Evolutionary conservation across 371 early-diverging fungal genomes (phyloP), one percentile per base, ranked within the genome.

Genomic region (Mucor sp.): DNA sequence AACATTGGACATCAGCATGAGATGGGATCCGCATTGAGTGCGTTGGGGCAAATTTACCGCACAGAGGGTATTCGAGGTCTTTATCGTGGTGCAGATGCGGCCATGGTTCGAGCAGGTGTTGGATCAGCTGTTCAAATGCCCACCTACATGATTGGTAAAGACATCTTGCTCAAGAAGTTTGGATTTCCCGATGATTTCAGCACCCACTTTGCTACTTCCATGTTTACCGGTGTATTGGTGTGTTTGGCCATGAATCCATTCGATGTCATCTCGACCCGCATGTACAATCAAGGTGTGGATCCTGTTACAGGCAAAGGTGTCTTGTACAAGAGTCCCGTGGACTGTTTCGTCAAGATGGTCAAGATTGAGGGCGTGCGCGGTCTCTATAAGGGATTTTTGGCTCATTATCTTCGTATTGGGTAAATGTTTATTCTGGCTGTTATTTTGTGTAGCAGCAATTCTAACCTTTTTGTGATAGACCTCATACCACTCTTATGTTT

Each of bases 171-270:
- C 48, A 72, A 74, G 25, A 82, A 85, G 41, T 89, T 85, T 62
- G 88, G 87, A 11, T 76, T 85, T n/a, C 78, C 82, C 21, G 89
- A 94, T 60, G 87, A 88, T 56, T 79, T 91, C 14, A 59, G 75
- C 5, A 86, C 93, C 25, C 95, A 96, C 64, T 89, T 92, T 32
- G 74, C 85, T 37, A 89, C 96, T 6, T 90, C 91, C 69, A 87
- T 96, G 87, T 79, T 91, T 59, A 91, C 94, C 5, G 93, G 94
- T 65, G 84, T 97, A 63, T 85, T 94, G 69, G 93, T 96, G 25
- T 95, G 95, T 69, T 73, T 89, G 27, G 93, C 90, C 35, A 98
- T 98, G 98, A 98, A 98, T 68, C 97, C 98, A 19, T 97, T 97
- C 69, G 98, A 98, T 77, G 97, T 97, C 5, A 90, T 97, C 63